Base-by-base conservation (phyloP, 139 green algal genomes). In the Volvox reticuliferus region DNA sequence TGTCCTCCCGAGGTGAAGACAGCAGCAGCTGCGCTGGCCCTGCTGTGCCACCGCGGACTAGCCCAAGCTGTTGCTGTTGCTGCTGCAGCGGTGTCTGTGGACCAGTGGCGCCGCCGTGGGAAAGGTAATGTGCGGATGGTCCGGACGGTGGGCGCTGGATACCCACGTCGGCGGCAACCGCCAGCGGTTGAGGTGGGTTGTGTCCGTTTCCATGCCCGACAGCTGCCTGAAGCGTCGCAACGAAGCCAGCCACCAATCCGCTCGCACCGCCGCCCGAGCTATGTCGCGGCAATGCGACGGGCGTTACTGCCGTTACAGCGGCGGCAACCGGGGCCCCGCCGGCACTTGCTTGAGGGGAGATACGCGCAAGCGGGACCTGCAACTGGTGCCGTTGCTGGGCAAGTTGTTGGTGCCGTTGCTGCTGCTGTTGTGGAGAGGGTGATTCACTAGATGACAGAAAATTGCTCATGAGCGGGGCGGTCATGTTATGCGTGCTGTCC, bases 381-480 rank as follows among this genome's bases (percentile, higher is more conserved):
- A 12, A 20, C 71, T 82, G 77, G 32, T 32, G 36, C 78, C 63
- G 35, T 22, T 65, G 28, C 50, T 2, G 37, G 13, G 12, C 16
- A 33, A 62, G 30, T 17, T 82, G 76, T 1, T 50, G 79, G 76
- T 33, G 32, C 33, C 76, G 14, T 19, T 86, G 37, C 20, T 71
- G 30, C 55, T 77, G 55, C 16, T 63, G 55, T 63, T 77, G 55
- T 32, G 81, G 22, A 18, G 55, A 50, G 6, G n/a, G 28, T 5
- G 81, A 50, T 0, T 63, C 36, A 37, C 67, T 68, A 68, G 36
- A 35, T 20, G 78, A 26, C 83, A 77, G 13, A 37, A 88, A 88
- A 65, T 88, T 88, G 83, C 83, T 88, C 63, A 89, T 76, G 65
- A 89, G 69, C 37, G 85, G 85, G 5, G 85, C 85, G 21, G 85